phyloP scores from a whole-genome alignment of 208 protist genomes.

The Wallacemonas sp. region DNA sequence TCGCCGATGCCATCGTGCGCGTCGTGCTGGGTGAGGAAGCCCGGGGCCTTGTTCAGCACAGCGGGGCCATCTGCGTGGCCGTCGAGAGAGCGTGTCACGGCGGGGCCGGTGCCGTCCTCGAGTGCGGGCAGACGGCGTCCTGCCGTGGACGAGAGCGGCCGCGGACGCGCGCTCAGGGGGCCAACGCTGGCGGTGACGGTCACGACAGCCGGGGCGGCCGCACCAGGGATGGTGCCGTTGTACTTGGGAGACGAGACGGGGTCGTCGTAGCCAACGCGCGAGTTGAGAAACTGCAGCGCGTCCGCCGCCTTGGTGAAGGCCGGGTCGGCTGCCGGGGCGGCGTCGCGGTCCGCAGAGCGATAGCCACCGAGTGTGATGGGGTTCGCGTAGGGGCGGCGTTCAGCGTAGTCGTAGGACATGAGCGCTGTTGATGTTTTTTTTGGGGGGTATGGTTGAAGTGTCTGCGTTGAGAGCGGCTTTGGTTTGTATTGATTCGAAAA shows the following conservation, averaged over 20 bases:
- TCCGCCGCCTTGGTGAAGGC: slow-evolving; percentile 44
- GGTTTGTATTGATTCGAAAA: no score
- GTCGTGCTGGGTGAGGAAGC: slow-evolving; percentile 1
- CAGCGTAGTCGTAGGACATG: slow-evolving; percentile 47
- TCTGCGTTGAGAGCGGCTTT: no score
- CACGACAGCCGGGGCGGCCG: not conserved
- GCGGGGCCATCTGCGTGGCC: not conserved
- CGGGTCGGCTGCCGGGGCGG: slow-evolving; percentile 20
- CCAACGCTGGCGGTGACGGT: not conserved
- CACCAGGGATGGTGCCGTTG: slow-evolving; percentile 2
- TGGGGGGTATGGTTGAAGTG: no score
- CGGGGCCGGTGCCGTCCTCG: not conserved
- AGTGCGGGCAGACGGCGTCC: slow-evolving; percentile 14
- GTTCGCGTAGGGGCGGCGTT: slow-evolving; percentile 70
- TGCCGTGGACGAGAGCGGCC: slow-evolving; percentile 7
- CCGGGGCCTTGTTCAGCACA: not conserved
- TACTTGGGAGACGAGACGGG: slow-evolving; percentile 16
- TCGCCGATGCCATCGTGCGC: slow-evolving; percentile 2
- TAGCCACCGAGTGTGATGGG: slow-evolving; percentile 62
- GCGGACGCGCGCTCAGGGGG: not conserved
- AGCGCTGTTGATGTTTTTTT: not conserved
- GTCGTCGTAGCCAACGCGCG: slow-evolving; percentile 61
- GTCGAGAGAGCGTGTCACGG: not conserved
- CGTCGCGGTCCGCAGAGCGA: slow-evolving; percentile 35
- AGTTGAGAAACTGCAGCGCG: slow-evolving; percentile 58